A percentile compares a stretch with the other conserved stretches of the same genome.
phyloP scores from a whole-genome alignment of 208 protist species.

The Leishmania tropica region DNA sequence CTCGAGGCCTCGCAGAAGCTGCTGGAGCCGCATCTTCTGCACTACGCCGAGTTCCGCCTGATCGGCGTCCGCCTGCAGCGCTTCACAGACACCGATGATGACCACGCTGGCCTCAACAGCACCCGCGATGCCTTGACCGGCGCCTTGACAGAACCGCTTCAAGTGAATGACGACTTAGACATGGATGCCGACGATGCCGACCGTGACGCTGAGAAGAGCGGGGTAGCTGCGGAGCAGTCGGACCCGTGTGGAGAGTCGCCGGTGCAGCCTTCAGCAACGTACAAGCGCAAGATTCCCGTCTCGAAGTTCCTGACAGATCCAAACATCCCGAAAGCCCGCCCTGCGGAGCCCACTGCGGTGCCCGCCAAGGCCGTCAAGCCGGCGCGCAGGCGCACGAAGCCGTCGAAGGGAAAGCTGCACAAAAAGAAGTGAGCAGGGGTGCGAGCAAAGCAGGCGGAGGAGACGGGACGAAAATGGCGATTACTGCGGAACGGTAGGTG shows the following conservation, averaged over 20 bases:
- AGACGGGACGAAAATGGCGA: too few species aligned
- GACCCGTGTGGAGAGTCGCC: neutral
- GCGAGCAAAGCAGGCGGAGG: too few species aligned
- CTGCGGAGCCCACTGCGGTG: neutral
- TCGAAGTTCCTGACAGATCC: constrained; percentile 34
- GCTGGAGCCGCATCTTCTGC: constrained; percentile 59
- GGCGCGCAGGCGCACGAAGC: constrained; percentile 20
- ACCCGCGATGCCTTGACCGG: constrained; percentile 6
- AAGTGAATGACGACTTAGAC: neutral
- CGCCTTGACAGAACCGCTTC: neutral
- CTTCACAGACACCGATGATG: constrained; percentile 30
- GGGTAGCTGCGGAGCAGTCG: neutral
- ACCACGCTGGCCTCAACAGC: neutral
- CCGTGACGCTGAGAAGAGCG: neutral
- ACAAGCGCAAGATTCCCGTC: constrained; percentile 29
- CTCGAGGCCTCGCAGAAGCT: constrained; percentile 60
- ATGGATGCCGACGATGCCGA: neutral
- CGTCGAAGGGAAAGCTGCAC: constrained; percentile 23
- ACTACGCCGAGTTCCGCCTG: constrained; percentile 72
- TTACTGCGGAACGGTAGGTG: neutral
- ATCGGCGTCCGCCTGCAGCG: constrained; percentile 78
- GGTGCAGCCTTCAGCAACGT: neutral
- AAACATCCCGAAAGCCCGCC: neutral
- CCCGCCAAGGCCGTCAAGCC: constrained; percentile 17
- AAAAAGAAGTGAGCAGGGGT: constrained; percentile 15